Evolutionary conservation across 148 eudicot genomes (phyloP).

Genomic region (Rhododendron simsii): DNA sequence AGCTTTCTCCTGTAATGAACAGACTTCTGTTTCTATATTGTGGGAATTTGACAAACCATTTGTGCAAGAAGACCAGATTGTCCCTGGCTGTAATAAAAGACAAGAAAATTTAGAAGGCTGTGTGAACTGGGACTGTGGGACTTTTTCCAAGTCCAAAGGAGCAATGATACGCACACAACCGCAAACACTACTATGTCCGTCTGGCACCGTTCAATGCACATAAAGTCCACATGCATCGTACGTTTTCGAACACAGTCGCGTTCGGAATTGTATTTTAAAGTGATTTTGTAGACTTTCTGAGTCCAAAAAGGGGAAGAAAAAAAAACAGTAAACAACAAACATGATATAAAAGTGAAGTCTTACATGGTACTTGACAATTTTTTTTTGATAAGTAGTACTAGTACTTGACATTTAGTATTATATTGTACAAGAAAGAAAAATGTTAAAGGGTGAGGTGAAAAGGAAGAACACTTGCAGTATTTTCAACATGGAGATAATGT

Average conservation of each 20-base stretch:
- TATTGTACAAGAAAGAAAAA: not conserved
- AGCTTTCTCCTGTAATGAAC: constrained; percentile 31
- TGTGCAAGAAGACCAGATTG: constrained; percentile 24
- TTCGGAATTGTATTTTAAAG: not conserved
- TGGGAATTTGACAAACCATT: constrained; percentile 28
- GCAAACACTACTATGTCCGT: too few species aligned
- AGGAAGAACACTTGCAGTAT: not conserved
- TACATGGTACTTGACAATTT: not conserved
- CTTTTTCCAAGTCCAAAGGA: constrained; percentile 1
- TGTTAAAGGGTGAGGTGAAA: not conserved
- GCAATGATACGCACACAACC: not conserved
- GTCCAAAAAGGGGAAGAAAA: not conserved
- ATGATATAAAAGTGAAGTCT: not conserved
- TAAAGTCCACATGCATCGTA: not conserved
- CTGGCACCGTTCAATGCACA: too few species aligned
- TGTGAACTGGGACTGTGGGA: not conserved
- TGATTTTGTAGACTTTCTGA: not conserved
- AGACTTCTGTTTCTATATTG: constrained; percentile 24
- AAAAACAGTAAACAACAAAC: not conserved
- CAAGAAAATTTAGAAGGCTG: not conserved
- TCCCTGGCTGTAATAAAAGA: constrained; percentile 18
- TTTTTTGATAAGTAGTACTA: too few species aligned
- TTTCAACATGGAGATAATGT: not conserved
- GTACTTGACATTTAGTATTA: not conserved
- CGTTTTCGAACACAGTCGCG: not conserved